Conservation (phyloP, 2,329 filamentous ascomycete species). For the Phialophora expanda region DNA sequence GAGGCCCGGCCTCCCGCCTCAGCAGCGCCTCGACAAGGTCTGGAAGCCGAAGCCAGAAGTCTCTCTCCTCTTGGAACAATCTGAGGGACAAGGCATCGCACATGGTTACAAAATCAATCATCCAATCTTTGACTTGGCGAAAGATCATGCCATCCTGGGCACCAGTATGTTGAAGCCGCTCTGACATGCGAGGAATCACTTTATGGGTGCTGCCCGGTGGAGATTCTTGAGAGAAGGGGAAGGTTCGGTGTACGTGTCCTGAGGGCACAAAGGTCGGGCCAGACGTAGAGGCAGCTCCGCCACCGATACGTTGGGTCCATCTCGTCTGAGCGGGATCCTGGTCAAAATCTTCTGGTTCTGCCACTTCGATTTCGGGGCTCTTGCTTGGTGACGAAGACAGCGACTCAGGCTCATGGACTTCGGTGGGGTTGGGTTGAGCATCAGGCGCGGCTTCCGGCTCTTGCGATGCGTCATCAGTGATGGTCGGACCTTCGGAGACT, state of each 20-base stretch:
- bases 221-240: constrained; percentile 30
- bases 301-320: constrained; percentile 49
- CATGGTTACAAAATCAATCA: constrained; percentile 46
- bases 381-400: constrained; percentile 52
- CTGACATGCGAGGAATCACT: constrained; percentile 27
- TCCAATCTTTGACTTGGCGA: constrained; percentile 50
- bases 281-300: constrained; percentile 28
- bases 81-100: constrained; percentile 46
- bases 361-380: constrained; percentile 57
- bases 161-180: constrained; percentile 29
- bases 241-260: constrained; percentile 34
- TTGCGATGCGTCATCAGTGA: constrained; percentile 18
- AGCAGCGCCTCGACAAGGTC: constrained; percentile 48
- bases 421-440: constrained; percentile 12
- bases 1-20: constrained; percentile 42
- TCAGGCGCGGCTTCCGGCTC: neutral
- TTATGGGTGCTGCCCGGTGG: constrained; percentile 31
- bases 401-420: constrained; percentile 44
- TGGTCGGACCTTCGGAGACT: constrained; percentile 10
- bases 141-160: constrained; percentile 41
- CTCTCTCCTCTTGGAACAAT: constrained; percentile 47
- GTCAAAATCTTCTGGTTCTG: constrained; percentile 56
- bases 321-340: constrained; percentile 52
- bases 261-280: constrained; percentile 16
- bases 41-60: constrained; percentile 55